phyloP scores from a whole-genome alignment of 2,329 filamentous ascomycete genomes.

The Sarocladiaceae sp. region DNA sequence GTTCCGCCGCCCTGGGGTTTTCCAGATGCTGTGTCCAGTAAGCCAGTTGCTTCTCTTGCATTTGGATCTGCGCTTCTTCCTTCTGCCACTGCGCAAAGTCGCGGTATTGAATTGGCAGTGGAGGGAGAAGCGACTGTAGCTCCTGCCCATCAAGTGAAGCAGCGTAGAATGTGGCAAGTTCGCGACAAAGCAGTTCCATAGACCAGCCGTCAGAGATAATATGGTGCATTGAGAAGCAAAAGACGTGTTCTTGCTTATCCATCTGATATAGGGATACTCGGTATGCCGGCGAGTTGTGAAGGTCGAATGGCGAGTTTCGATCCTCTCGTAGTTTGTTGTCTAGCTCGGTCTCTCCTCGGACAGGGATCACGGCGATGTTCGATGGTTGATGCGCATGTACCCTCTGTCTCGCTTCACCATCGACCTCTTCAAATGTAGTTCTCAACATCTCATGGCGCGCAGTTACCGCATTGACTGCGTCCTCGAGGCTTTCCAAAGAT shows the following conservation, averaged over 20 bases:
- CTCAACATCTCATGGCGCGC: constrained; percentile 16
- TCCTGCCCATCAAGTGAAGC: constrained; percentile 12
- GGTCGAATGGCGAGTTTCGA: too few relatives aligned
- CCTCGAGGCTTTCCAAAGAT: constrained; percentile 10
- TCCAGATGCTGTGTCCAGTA: constrained; percentile 15
- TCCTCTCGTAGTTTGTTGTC: too few relatives aligned
- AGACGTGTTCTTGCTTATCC: constrained; percentile 12
- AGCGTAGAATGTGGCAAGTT: constrained; percentile 13
- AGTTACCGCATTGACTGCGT: constrained; percentile 13
- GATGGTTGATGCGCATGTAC: too few relatives aligned
- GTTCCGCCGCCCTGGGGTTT: constrained; percentile 11
- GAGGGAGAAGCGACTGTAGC: constrained; percentile 11
- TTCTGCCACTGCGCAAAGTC: constrained; percentile 18
- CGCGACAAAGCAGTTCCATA: constrained; percentile 12
- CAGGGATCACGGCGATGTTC: too few relatives aligned
- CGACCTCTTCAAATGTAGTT: constrained; percentile 13
- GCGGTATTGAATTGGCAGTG: constrained; percentile 19
- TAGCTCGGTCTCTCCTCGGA: too few relatives aligned
- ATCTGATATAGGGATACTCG: too few relatives aligned
- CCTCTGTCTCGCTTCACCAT: constrained; percentile 12
- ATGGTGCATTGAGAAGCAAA: constrained; percentile 15
- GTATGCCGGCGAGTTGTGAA: too few relatives aligned
- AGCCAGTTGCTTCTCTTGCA: constrained; percentile 14
- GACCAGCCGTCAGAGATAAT: constrained; percentile 15
- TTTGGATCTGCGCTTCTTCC: constrained; percentile 8